These are phyloP conservation scores for Fusarium nematophilum DNA, from an alignment of 2,329 filamentous ascomycete species.

Conservation along the genomic window DNA sequence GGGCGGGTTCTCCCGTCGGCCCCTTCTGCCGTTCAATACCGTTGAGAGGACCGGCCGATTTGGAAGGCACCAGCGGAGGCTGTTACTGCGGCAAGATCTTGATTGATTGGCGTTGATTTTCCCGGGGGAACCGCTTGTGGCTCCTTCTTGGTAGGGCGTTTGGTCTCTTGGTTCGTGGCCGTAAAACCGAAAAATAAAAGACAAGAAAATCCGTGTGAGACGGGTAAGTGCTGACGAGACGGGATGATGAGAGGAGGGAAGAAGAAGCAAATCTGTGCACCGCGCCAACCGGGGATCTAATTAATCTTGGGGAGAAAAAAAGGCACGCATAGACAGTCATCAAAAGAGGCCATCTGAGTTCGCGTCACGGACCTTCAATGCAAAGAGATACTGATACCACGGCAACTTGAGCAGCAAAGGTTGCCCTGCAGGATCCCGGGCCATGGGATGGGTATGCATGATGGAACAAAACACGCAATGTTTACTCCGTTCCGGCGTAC, in stretches of 20 bases:
- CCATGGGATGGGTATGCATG: conserved; percentile 8
- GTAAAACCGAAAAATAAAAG: not conserved
- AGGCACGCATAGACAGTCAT: not conserved
- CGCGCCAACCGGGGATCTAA: not conserved
- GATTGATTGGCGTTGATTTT: conserved; percentile 4
- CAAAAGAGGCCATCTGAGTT: not conserved
- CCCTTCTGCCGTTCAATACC: conserved; percentile 26
- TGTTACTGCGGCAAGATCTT: too few species aligned
- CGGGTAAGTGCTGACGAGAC: too few species aligned
- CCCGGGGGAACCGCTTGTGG: conserved; percentile 4
- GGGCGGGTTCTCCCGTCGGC: conserved; percentile 23
- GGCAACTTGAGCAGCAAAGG: conserved; percentile 18
- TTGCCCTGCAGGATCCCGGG: not conserved
- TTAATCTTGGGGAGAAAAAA: too few species aligned
- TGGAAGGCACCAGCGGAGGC: too few species aligned
- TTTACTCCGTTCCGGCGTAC: too few species aligned
- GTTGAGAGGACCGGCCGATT: too few species aligned
- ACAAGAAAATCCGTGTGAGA: conserved; percentile 1
- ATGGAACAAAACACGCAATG: conserved; percentile 23
- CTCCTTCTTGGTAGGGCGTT: conserved; percentile 1
- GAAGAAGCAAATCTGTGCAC: not conserved
- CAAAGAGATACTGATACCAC: conserved; percentile 21
- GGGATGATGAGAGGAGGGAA: too few species aligned
- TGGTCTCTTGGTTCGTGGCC: not conserved
- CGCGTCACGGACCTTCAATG: conserved; percentile 14